Percentiles rank a stretch among this genome's conserved stretches.
Conservation (phyloP, 768 basidiomycete species). For the Phaeotremella fagi region DNA sequence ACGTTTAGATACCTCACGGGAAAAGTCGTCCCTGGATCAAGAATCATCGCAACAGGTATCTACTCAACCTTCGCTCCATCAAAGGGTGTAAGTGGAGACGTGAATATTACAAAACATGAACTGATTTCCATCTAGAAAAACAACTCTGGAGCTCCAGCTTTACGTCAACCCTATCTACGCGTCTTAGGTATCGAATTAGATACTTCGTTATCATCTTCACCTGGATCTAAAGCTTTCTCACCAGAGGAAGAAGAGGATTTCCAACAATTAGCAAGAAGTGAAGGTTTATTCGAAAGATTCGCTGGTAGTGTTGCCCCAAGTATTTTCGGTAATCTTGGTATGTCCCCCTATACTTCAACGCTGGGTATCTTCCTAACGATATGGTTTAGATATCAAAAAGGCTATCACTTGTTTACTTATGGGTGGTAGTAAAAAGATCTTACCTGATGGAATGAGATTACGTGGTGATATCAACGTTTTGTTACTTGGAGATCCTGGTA, state of each 20-base stretch:
- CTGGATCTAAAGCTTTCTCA: slow-evolving; percentile 70
- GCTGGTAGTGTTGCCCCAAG: slow-evolving; percentile 91
- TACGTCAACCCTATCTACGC: slow-evolving; percentile 90
- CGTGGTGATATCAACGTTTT: slow-evolving; percentile 98
- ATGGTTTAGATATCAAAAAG: slow-evolving; percentile 99
- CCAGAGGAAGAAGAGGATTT: slow-evolving; percentile 98
- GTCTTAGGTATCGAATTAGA: slow-evolving; percentile 88
- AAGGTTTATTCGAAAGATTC: slow-evolving; percentile 88
- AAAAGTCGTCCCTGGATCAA: slow-evolving; percentile 90
- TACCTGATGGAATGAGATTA: slow-evolving; percentile 95
- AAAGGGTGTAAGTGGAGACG: slow-evolving; percentile 52
- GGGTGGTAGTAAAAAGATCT: slow-evolving; percentile 92
- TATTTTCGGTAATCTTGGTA: slow-evolving; percentile 92
- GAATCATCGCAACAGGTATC: slow-evolving; percentile 90
- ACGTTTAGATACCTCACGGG: slow-evolving; percentile 65
- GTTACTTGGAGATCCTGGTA: slow-evolving; percentile 93
- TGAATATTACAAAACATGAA: no score
- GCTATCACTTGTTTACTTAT: slow-evolving; percentile 93
- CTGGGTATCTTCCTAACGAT: not conserved
- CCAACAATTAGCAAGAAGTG: slow-evolving; percentile 78
- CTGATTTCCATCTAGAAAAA: slow-evolving; percentile 47
- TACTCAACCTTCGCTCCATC: slow-evolving; percentile 92
- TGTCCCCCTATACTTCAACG: slow-evolving; percentile 19
- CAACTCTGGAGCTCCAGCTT: slow-evolving; percentile 70
- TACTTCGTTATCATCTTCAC: slow-evolving; percentile 65